A percentile compares a stretch with the other conserved stretches of the same genome.
phyloP scores from a whole-genome alignment of 352 stramenopile genomes.

The Phytophthora sansomeana region DNA sequence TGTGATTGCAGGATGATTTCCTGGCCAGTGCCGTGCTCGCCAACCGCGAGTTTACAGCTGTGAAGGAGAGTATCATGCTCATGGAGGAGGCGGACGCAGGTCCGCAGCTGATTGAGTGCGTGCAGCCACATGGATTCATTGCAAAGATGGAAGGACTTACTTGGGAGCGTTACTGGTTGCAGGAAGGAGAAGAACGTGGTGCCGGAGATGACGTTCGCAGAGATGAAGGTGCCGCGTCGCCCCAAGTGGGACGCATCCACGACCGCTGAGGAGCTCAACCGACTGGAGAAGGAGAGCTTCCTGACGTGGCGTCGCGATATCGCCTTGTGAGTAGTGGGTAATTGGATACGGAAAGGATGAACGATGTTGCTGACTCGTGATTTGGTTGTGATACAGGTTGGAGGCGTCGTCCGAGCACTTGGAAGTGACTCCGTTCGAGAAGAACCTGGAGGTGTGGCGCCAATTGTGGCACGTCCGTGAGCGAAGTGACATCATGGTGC shows the following conservation, averaged over 20 bases:
- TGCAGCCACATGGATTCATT: conserved; percentile 1
- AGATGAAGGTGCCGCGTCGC: conserved; percentile 97
- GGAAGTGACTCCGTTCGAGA: conserved; percentile 99
- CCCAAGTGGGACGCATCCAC: conserved; percentile 96
- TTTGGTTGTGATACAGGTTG: conserved; percentile 45
- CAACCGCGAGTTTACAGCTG: conserved; percentile 92
- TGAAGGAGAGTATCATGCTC: conserved; percentile 90
- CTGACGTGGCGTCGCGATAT: conserved; percentile 97
- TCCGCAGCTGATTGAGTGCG: conserved; percentile 73
- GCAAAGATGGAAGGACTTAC: neutral
- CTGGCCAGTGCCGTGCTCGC: conserved; percentile 92
- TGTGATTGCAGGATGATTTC: conserved; percentile 87
- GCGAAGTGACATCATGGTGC: conserved; percentile 96
- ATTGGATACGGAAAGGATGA: neutral
- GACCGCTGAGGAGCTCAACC: conserved; percentile 96
- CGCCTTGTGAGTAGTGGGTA: conserved; percentile 71
- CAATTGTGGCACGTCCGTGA: conserved; percentile 99
- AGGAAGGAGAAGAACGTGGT: conserved; percentile 65
- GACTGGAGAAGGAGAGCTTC: conserved; percentile 97
- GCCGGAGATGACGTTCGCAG: conserved; percentile 92
- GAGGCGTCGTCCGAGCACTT: conserved; percentile 80
- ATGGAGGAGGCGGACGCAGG: conserved; percentile 67
- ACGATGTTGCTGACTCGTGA: conserved; percentile 20
- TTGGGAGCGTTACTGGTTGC: neutral
- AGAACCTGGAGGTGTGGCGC: conserved; percentile 99